A percentile compares a stretch with the other conserved stretches of the same genome.
Conservation (phyloP, 78 protist species). For the Dictyostelium firmibasis region DNA sequence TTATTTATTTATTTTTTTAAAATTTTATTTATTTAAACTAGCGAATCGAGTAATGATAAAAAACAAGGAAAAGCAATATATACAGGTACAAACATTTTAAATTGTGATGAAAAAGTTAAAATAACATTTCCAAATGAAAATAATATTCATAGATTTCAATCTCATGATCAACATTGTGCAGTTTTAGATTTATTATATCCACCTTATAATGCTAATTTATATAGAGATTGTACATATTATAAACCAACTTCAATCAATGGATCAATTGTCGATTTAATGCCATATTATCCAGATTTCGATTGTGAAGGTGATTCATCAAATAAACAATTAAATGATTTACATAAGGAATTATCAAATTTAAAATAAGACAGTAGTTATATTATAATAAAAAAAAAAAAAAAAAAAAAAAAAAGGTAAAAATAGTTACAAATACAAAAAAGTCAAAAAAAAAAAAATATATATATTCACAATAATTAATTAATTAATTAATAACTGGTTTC, state of each 20-base stretch:
- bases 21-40: background rate
- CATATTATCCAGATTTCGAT: background rate
- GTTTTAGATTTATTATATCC: constrained; percentile 60
- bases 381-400: background rate
- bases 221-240: constrained; percentile 38
- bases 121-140: background rate
- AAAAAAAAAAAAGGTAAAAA: background rate
- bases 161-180: constrained; percentile 19
- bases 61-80: background rate
- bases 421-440: background rate
- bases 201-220: background rate
- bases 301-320: background rate
- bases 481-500: background rate
- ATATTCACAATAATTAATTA: no score
- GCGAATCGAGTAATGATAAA: background rate
- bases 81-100: background rate
- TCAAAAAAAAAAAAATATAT: background rate
- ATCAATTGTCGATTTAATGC: background rate
- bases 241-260: background rate
- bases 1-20: no score
- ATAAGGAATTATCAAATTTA: background rate
- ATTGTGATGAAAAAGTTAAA: background rate
- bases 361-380: no score
- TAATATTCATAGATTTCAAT: constrained; percentile 14
- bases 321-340: background rate